Evolutionary conservation across 345 rosid species (phyloP).

Genomic region (Toxicodendron radicans): DNA sequence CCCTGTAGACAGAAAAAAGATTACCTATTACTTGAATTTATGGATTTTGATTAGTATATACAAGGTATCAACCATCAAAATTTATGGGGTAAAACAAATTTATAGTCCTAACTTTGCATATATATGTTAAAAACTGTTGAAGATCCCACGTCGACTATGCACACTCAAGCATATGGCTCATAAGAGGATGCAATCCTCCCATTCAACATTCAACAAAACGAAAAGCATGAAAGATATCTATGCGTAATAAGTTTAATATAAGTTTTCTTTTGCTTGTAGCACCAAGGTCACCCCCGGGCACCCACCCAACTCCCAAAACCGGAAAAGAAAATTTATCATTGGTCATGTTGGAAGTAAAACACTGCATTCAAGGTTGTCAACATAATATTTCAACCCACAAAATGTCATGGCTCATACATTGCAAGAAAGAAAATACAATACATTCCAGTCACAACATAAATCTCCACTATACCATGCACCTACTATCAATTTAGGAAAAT

Average conservation of each 20-base stretch:
- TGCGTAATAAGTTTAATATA: too few species aligned
- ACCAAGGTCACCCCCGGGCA: too few species aligned
- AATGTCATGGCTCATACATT: neutral
- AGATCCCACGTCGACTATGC: too few species aligned
- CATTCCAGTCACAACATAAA: neutral
- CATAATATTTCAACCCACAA: neutral
- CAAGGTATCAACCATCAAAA: neutral
- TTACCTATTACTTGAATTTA: slow-evolving; percentile 14
- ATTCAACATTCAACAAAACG: too few species aligned
- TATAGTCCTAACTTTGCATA: too few species aligned
- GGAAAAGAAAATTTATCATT: neutral
- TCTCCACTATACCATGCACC: too few species aligned
- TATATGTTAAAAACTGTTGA: neutral
- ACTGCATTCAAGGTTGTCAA: neutral
- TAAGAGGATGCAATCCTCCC: too few species aligned
- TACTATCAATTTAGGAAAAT: neutral
- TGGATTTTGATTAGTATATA: slow-evolving; percentile 10
- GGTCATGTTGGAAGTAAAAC: neutral
- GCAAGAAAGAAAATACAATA: neutral
- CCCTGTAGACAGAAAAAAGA: slow-evolving; percentile 51
- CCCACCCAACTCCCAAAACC: too few species aligned
- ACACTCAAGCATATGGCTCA: too few species aligned
- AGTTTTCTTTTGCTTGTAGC: neutral
- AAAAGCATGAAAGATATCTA: too few species aligned
- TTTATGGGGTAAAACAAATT: neutral